phyloP scores from a whole-genome alignment of 495 filamentous ascomycete genomes.

The Talaromyces wortmannii region DNA sequence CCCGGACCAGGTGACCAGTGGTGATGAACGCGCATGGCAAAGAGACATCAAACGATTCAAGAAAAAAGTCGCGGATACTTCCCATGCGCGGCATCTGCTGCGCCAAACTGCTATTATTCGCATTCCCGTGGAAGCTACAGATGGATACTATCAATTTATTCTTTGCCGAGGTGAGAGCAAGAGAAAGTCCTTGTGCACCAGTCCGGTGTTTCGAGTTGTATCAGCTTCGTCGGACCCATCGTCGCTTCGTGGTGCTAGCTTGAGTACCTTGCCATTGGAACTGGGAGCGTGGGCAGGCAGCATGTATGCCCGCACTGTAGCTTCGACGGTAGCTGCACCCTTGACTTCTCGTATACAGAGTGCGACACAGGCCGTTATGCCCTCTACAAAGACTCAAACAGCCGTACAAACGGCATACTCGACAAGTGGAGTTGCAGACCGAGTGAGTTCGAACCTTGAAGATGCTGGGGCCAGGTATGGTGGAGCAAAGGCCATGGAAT shows the following conservation, averaged over 20 bases:
- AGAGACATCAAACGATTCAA: conserved; percentile 54
- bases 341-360: conserved; percentile 31
- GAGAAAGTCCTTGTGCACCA: conserved; percentile 52
- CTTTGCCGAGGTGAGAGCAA: conserved; percentile 43
- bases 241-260: conserved; percentile 54
- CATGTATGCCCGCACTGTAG: conserved; percentile 41
- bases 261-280: conserved; percentile 58
- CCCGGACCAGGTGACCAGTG: conserved; percentile 33
- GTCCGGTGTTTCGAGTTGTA: conserved; percentile 58
- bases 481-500: conserved; percentile 8
- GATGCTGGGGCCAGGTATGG: conserved; percentile 13
- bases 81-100: conserved; percentile 38
- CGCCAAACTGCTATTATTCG: conserved; percentile 57
- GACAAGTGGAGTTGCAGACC: conserved; percentile 24
- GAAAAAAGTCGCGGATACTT: conserved; percentile 37
- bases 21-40: conserved; percentile 58
- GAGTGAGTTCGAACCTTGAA: conserved; percentile 20
- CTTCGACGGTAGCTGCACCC: conserved; percentile 40
- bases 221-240: conserved; percentile 52
- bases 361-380: conserved; percentile 33
- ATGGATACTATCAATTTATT: conserved; percentile 62
- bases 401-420: conserved; percentile 35
- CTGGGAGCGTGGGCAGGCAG: conserved; percentile 52
- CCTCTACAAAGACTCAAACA: conserved; percentile 32
- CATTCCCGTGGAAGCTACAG: conserved; percentile 53